phyloP scores from a whole-genome alignment of 169 alveolate species.

The Condylostoma magnum region DNA sequence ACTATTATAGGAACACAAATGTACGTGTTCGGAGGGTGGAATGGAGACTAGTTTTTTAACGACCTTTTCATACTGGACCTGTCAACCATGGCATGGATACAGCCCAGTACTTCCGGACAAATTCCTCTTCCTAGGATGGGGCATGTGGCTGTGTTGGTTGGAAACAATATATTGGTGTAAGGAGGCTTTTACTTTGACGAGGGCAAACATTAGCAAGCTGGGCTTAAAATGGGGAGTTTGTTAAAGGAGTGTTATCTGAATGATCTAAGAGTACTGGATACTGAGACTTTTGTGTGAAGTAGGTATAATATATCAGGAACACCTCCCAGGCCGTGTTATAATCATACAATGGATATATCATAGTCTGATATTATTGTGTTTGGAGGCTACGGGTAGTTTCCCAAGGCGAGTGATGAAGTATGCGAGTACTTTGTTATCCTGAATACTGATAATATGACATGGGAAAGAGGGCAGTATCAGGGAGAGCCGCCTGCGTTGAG shows the following conservation, averaged over 20 bases:
- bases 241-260: conserved; percentile 75
- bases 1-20: conserved; percentile 80
- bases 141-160: conserved; percentile 83
- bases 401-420: conserved; percentile 35
- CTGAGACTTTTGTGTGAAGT: conserved; percentile 80
- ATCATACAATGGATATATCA: conserved; percentile 79
- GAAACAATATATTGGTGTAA: conserved; percentile 78
- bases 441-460: conserved; percentile 77
- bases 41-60: conserved; percentile 76
- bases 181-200: conserved; percentile 86
- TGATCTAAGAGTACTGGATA: conserved; percentile 82
- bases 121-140: conserved; percentile 89
- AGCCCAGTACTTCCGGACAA: conserved; percentile 81
- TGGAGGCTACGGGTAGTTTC: conserved; percentile 74
- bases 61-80: conserved; percentile 82
- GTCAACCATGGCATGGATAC: conserved; percentile 88
- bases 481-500: conserved; percentile 83
- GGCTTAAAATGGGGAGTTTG: conserved; percentile 70
- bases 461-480: conserved; percentile 76
- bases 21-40: conserved; percentile 90
- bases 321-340: conserved; percentile 85
- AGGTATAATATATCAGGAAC: conserved; percentile 81
- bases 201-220: conserved; percentile 61
- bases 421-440: conserved; percentile 78
- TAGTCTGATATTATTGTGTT: conserved; percentile 79